A percentile compares a stretch with the other conserved stretches of the same genome.
phyloP scores from a whole-genome alignment of 2,329 filamentous ascomycete genomes.

The Stemphylium beticola region DNA sequence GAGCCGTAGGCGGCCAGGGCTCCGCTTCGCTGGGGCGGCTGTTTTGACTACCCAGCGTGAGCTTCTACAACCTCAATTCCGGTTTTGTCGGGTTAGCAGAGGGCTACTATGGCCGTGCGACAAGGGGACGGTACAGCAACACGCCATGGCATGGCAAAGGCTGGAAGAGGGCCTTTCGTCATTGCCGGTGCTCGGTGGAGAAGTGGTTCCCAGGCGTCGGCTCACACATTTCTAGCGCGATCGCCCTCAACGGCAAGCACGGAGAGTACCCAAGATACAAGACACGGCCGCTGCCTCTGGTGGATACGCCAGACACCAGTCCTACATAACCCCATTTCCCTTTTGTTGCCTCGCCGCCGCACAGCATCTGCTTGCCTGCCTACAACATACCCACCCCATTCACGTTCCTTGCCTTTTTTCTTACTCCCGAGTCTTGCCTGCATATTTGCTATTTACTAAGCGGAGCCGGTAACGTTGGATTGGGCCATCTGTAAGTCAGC shows the following conservation, averaged over 20 bases:
- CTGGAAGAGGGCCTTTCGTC: constrained; percentile 26
- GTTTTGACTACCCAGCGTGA: constrained; percentile 21
- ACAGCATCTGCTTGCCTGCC: neutral
- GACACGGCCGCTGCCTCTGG: constrained; percentile 9
- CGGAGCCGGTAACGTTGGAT: constrained; percentile 14
- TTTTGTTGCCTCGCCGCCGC: neutral
- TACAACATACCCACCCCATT: neutral
- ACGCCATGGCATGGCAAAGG: constrained; percentile 3
- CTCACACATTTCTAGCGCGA: constrained; percentile 29
- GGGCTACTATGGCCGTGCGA: constrained; percentile 25
- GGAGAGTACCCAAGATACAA: constrained; percentile 22
- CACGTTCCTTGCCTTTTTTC: neutral
- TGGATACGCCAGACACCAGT: neutral
- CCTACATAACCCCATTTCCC: neutral
- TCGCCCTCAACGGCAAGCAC: constrained; percentile 29
- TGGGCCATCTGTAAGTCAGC: constrained; percentile 31
- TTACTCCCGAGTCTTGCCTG: neutral
- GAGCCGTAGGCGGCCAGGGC: constrained; percentile 20
- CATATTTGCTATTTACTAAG: too few relatives aligned
- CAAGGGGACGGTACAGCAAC: constrained; percentile 5
- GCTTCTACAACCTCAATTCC: constrained; percentile 15
- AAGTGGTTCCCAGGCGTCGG: constrained; percentile 20
- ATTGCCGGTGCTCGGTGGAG: constrained; percentile 28
- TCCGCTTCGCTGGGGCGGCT: constrained; percentile 21
- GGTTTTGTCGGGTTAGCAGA: constrained; percentile 30